phyloP scores from a whole-genome alignment of 225 moss, liverwort and hornwort genomes.

The Pleurozium schreberi region DNA sequence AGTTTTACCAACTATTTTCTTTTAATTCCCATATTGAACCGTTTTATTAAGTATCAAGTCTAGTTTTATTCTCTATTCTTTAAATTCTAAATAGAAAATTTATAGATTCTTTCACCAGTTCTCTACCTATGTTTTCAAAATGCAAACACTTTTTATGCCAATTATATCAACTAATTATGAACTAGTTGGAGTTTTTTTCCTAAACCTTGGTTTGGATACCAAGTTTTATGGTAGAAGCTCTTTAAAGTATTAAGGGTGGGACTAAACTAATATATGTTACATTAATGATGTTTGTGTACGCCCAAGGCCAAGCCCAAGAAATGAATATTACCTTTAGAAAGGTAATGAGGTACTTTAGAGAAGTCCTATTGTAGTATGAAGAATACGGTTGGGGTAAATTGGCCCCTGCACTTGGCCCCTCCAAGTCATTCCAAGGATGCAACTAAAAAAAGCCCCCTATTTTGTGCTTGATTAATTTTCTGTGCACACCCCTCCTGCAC shows the following conservation, averaged over 20 bases:
- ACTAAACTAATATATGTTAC: background rate
- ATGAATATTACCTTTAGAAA: background rate
- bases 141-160: background rate
- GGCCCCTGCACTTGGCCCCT: too few species aligned
- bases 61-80: rapidly evolving
- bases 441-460: too few species aligned
- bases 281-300: background rate
- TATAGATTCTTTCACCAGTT: background rate
- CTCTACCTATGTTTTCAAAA: background rate
- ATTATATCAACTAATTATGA: background rate
- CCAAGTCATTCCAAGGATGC: too few species aligned
- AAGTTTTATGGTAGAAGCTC: background rate
- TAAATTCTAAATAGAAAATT: background rate
- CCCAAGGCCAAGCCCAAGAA: rapidly evolving
- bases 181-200: background rate
- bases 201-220: background rate
- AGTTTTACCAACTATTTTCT: background rate
- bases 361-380: too few species aligned
- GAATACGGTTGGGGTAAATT: too few species aligned
- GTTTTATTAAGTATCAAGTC: background rate
- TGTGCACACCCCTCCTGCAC: too few species aligned
- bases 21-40: background rate
- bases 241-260: background rate
- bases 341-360: too few species aligned
- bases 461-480: too few species aligned